phyloP scores from a whole-genome alignment of 176 grass and related monocot genomes.

The Juncus effusus region DNA sequence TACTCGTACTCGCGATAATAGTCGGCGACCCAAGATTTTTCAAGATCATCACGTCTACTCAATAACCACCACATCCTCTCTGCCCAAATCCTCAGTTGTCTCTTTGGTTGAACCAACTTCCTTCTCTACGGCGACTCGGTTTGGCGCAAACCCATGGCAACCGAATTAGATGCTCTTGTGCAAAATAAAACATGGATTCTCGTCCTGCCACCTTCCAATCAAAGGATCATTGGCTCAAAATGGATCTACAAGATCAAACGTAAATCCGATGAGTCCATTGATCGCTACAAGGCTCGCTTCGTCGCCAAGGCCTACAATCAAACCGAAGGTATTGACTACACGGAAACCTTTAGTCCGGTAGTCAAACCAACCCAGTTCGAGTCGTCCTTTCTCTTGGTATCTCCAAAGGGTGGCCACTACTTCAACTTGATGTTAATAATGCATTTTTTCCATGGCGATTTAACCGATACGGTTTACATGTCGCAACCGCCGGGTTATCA shows the following conservation, averaged over 20 bases:
- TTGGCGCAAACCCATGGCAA: background rate
- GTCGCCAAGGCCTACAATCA: background rate
- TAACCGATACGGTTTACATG: background rate
- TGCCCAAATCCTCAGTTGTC: background rate
- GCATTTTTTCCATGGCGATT: background rate
- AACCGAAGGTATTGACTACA: background rate
- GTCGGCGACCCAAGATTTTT: background rate
- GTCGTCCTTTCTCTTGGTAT: background rate
- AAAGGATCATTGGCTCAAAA: background rate
- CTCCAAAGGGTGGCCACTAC: background rate
- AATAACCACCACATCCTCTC: too few species aligned
- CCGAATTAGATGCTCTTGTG: background rate
- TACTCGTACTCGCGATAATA: background rate
- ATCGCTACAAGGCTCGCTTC: background rate
- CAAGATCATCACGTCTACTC: too few species aligned
- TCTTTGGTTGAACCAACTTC: background rate
- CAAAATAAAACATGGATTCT: background rate
- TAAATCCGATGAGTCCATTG: background rate
- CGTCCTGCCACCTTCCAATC: background rate
- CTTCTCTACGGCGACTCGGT: background rate
- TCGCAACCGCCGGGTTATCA: background rate
- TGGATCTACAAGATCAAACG: background rate
- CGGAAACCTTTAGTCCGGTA: too few species aligned
- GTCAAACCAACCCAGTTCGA: background rate
- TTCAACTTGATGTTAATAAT: slow-evolving; percentile 10